These are phyloP conservation scores for Verticillium alfalfae DNA, from an alignment of 2,329 filamentous ascomycete genomes.

Conservation along the genomic window DNA sequence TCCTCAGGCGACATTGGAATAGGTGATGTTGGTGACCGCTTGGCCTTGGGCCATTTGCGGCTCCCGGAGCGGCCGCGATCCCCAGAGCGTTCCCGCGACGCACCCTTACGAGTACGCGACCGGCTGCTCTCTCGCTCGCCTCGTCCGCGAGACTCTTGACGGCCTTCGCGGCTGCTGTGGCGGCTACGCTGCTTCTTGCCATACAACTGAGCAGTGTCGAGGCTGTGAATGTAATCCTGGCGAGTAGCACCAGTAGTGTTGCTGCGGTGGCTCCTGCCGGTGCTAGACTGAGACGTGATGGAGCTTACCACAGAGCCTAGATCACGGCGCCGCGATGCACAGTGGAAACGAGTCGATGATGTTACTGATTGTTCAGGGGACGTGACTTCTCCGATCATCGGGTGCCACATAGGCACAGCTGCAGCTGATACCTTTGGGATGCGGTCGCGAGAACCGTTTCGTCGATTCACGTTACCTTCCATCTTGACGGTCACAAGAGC, in stretches of 20 bases:
- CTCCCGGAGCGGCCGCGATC: slow-evolving; percentile 63
- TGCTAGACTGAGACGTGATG: slow-evolving; percentile 49
- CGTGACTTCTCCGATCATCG: slow-evolving; percentile 45
- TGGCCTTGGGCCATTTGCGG: slow-evolving; percentile 65
- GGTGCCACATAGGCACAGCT: slow-evolving; percentile 49
- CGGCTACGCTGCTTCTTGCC: slow-evolving; percentile 49
- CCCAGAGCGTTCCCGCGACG: slow-evolving; percentile 57
- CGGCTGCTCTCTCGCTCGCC: slow-evolving; percentile 39
- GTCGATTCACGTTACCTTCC: slow-evolving; percentile 51
- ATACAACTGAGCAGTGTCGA: slow-evolving; percentile 70
- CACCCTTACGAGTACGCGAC: slow-evolving; percentile 41
- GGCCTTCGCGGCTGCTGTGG: slow-evolving; percentile 44
- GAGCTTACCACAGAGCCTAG: slow-evolving; percentile 53
- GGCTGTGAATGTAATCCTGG: slow-evolving; percentile 78
- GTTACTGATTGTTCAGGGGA: slow-evolving; percentile 51
- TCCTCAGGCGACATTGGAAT: slow-evolving; percentile 94
- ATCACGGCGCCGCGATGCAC: slow-evolving; percentile 47
- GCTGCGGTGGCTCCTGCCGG: slow-evolving; percentile 44
- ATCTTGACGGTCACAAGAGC: slow-evolving; percentile 59
- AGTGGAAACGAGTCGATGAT: slow-evolving; percentile 49
- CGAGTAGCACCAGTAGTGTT: slow-evolving; percentile 31
- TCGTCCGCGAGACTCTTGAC: slow-evolving; percentile 29
- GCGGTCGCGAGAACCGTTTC: slow-evolving; percentile 69
- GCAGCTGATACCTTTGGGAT: slow-evolving; percentile 67
- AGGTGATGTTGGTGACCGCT: slow-evolving; percentile 86